Evolutionary conservation across 2,329 filamentous ascomycete species (phyloP).

Genomic region (Colletotrichum simmondsii): DNA sequence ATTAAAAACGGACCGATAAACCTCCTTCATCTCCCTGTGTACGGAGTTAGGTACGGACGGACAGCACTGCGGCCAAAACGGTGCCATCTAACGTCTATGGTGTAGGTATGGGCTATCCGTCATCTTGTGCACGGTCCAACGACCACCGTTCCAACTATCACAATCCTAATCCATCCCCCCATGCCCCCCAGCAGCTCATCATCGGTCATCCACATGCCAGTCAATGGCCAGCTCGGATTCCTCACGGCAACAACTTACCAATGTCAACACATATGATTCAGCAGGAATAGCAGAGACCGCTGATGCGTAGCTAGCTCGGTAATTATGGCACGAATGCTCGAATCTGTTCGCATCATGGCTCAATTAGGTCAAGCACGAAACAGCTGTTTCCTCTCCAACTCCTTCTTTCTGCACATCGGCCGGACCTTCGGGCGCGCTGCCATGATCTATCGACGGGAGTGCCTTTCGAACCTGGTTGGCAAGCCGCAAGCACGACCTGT

Average conservation of each 20-base stretch:
- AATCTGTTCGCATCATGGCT: background rate
- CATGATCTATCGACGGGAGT: background rate
- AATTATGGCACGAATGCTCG: background rate
- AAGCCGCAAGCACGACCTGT: background rate
- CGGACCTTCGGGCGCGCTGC: background rate
- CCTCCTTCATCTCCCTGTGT: constrained; percentile 1
- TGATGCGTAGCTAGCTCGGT: background rate
- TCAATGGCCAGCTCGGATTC: background rate
- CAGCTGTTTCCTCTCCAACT: background rate
- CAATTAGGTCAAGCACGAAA: background rate
- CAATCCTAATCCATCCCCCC: too few relatives aligned
- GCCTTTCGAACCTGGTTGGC: background rate
- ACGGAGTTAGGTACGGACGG: too few relatives aligned
- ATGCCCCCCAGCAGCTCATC: background rate
- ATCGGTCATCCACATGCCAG: constrained; percentile 2
- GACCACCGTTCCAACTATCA: background rate
- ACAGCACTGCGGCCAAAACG: background rate
- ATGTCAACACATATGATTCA: background rate
- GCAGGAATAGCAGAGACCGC: background rate
- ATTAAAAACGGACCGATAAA: constrained; percentile 3
- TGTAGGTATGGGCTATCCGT: background rate
- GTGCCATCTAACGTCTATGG: constrained; percentile 2
- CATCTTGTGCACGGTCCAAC: background rate
- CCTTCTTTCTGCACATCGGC: background rate
- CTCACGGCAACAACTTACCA: background rate